Evolutionary conservation across 148 eudicot species (phyloP), one percentile per base, ranked within the genome.

Genomic region (Tetragonia tetragonoides): DNA sequence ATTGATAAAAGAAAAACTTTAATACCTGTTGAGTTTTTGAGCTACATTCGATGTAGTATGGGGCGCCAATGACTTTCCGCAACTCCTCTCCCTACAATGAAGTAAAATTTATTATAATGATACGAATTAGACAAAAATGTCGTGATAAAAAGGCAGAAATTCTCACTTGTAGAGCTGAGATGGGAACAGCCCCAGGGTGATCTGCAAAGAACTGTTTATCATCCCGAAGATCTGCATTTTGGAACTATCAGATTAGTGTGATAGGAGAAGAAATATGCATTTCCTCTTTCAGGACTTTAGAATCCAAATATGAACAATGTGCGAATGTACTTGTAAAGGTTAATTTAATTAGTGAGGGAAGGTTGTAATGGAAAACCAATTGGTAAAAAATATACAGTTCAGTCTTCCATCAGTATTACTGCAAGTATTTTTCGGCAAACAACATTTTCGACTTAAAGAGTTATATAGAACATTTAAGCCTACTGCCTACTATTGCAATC

Each of bases 131-230:
- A 6, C 8, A 20, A 38, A 64, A 59, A 65, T 44, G 23, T 2
- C 47, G 38, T 20, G 42, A 28, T 62, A 47, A 75, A 46, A 73
- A 53, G 2, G 20, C 41, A 71, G 10, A 68, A 39, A 53, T n/a
- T 41, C 37, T 73, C 74, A 89, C 97, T 88, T 92, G 97, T 77
- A 89, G 88, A 77, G 91, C 75, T 39, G 97, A 81, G 76, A 92
- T 92, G 75, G 97, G 90, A 80, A 88, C 92, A 23, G 97, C 88
- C 69, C 97, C 93, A 42, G 97, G 97, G 80, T 92, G 97, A 82
- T 92, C 97, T 73, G 83, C 78, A 80, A 90, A 90, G 77, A 88
- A 92, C 73, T 92, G 97, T 79, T 88, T 83, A 84, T 92, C 97
- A 79, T 92, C 97, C 80, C 97, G 93, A 81, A 92, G 92, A 90